These are phyloP conservation scores for Carallia pectinifolia DNA, from an alignment of 345 rosid species.

Conservation along the genomic window DNA sequence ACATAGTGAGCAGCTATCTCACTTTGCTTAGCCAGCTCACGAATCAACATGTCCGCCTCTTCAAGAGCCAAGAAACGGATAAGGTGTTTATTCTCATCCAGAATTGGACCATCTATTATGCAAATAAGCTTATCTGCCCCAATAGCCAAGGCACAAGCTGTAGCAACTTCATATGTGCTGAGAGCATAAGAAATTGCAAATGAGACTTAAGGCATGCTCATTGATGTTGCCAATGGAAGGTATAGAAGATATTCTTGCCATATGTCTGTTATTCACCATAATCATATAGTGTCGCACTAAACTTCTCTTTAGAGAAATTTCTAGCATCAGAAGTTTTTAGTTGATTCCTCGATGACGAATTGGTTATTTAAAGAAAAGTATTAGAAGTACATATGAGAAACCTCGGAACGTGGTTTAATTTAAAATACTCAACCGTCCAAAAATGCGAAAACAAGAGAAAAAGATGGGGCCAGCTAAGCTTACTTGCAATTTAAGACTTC, in stretches of 20 bases:
- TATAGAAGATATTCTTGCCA: neutral
- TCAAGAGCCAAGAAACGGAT: conserved; percentile 82
- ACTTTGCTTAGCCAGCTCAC: conserved; percentile 83
- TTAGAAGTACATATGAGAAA: neutral
- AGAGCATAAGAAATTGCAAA: conserved; percentile 17
- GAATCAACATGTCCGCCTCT: conserved; percentile 85
- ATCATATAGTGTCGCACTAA: too few species aligned
- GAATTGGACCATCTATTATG: conserved; percentile 85
- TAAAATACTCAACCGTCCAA: neutral
- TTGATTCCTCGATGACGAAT: neutral
- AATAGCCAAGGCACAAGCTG: conserved; percentile 95
- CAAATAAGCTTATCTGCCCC: conserved; percentile 96
- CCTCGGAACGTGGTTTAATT: neutral
- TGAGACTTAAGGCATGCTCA: neutral
- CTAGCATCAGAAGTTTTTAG: neutral
- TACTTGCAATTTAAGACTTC: conserved; percentile 99
- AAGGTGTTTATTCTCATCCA: conserved; percentile 77
- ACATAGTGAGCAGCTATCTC: conserved; percentile 89
- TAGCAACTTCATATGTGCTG: conserved; percentile 98
- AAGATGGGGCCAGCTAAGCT: conserved; percentile 19
- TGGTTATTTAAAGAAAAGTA: neutral
- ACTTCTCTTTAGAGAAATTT: too few species aligned
- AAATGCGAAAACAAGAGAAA: neutral
- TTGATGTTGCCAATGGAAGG: neutral
- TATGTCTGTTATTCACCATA: neutral